Base-by-base conservation (phyloP, 768 basidiomycete genomes). In the Suillus clintonianus region DNA sequence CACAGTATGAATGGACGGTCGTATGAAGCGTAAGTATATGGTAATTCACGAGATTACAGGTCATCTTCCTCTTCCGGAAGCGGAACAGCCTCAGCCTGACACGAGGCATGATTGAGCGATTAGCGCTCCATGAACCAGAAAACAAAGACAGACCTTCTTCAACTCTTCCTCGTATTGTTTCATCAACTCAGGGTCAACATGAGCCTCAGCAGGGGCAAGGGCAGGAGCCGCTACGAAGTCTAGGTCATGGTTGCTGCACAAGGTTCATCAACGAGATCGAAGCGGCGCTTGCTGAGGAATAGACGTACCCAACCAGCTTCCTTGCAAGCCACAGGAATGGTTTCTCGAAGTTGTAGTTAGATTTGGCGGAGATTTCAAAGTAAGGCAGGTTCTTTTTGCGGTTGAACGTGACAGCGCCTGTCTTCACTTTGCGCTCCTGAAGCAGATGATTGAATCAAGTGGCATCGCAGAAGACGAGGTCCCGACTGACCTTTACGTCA, bases 361-460 rank as follows among this genome's bases (percentile, higher is more conserved):
- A 98, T 81, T 99, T 99, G 60, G 97, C 97, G 0, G 97, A 99
- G 70, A 99, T 99, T 75, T 99, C 97, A 76, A 96, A 99, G 84
- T 99, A 99, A 77, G 99, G 97, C 59, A 99, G 86, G 81, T 97
- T 98, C 87, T 99, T 99, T 93, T 99, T 99, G 76, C 97, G 87
- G 86, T 99, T 97, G 90, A 99, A 99, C 51, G 97, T 99, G 65
- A 99, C 97, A 48, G 91, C 89, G 58, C 94, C 94, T 27, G 97
- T 99, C 86, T 99, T 99, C 70, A 99, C 97, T 87, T 99, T 99
- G 67, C 97, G 95, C 81, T 99, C 97, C 97, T 98, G 73, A 64
- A 62, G 67, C 41, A 50, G 50, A 42, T 15, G 34, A 30, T 37
- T 67, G 41, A 66, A 59, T 54, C 61, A 58, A 51, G 41, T 30